Base-by-base conservation (phyloP, 805 yeast genomes). In the Candida sanyiensis region DNA sequence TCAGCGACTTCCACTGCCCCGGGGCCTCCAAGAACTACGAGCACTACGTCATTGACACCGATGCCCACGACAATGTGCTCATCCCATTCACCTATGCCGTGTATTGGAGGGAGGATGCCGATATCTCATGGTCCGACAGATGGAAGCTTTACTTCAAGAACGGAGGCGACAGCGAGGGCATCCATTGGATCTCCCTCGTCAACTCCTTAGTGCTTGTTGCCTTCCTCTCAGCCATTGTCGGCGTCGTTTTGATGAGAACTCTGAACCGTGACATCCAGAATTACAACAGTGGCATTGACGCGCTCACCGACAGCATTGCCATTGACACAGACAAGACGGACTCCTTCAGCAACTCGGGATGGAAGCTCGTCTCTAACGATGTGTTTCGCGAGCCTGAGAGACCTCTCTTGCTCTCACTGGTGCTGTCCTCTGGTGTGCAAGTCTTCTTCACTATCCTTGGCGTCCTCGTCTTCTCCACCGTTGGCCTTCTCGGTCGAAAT, bases 1-100 rank as follows among this genome's bases (percentile, higher is more conserved):
- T 83, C 10, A 64, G 71, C 30, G 63, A 77, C 70, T 57, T 72
- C 60, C 56, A 69, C 36, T 87, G 96, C 58, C 94, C 95, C 2
- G 89, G 88, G 10, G 78, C 83, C 4, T 67, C 80, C 7, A 78
- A 73, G 46, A 63, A 73, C 50, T 81, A 67, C 56, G 64, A 73
- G 26, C 76, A 78, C 45, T 76, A 70, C 47, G 75, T 77, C 28
- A 54, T 86, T 7, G 61, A 70, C 16, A 60, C 71, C 5, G 61
- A 65, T 19, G 54, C 64, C 8, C 62, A 62, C 7, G 68, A 64
- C 10, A 50, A 58, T n/a, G 54, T 63, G 1, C 54, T 67, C 26
- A 72, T 87, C 24, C 89, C 90, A 4, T 87, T 77, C 60, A 82
- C 96, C 1, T 88, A 86, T 51, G 76, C 95, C 1, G 87, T 88